phyloP scores from a whole-genome alignment of 2,329 filamentous ascomycete genomes.

The Epichloe coenophiala region DNA sequence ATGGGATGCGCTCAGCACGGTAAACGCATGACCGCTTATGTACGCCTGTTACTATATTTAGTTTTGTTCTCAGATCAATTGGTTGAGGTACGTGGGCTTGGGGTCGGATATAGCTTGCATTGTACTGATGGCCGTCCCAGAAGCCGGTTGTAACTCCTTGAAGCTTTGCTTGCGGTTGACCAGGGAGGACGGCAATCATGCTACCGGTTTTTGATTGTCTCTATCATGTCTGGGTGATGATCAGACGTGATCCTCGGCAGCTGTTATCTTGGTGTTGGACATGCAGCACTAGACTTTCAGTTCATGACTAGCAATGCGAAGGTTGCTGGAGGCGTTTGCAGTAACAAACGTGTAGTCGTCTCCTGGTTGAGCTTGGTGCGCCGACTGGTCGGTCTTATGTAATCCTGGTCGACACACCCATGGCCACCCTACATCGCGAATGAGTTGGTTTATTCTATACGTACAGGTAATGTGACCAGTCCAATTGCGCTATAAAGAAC shows the following conservation, averaged over 20 bases:
- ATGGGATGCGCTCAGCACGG: conserved; percentile 64
- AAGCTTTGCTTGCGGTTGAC: conserved; percentile 63
- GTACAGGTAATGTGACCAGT: no score
- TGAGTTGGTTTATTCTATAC: no score
- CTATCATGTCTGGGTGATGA: conserved; percentile 3
- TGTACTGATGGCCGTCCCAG: conserved; percentile 60
- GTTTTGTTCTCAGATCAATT: not conserved
- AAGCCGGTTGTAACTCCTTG: conserved; percentile 62
- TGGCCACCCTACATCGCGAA: no score
- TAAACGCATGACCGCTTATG: conserved; percentile 76
- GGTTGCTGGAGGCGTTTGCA: not conserved
- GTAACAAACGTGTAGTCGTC: no score
- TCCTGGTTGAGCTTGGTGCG: no score
- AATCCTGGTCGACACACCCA: no score
- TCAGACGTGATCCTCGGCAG: not conserved
- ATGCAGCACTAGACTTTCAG: not conserved
- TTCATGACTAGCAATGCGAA: not conserved
- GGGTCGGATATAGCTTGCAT: conserved; percentile 36
- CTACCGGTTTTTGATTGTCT: conserved; percentile 15
- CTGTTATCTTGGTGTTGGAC: not conserved
- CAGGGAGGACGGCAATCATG: conserved; percentile 71
- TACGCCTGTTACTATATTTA: conserved; percentile 49
- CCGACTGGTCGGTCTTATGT: no score
- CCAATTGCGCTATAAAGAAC: no score
- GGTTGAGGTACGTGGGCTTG: not conserved